Conservation (phyloP, 805 yeast genomes). For the Kregervanrija pseudodelftensis region DNA sequence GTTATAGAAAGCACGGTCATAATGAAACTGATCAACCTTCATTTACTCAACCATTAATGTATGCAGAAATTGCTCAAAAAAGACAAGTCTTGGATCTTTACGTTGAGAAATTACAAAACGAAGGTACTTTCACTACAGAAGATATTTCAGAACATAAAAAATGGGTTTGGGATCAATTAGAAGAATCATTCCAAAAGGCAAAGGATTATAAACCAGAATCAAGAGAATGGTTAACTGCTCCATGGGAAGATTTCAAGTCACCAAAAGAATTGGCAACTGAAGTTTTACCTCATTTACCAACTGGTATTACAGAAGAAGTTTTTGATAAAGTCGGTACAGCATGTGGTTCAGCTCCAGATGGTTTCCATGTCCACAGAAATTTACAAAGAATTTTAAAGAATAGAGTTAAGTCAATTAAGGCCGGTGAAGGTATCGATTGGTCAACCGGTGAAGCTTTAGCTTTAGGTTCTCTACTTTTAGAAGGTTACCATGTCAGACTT, state of each 20-base stretch:
- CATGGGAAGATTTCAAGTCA: slow-evolving; percentile 98
- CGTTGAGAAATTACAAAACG: slow-evolving; percentile 68
- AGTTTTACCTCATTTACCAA: slow-evolving; percentile 91
- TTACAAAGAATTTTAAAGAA: slow-evolving; percentile 86
- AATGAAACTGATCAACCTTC: slow-evolving; percentile 99
- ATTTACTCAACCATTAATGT: slow-evolving; percentile 98
- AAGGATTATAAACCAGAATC: slow-evolving; percentile 87
- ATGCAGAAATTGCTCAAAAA: slow-evolving; percentile 83
- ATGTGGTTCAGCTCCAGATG: slow-evolving; percentile 79
- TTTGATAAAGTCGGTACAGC: slow-evolving; percentile 73
- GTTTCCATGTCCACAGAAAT: slow-evolving; percentile 88
- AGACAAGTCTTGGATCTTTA: slow-evolving; percentile 83
- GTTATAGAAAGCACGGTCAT: slow-evolving; percentile 98
- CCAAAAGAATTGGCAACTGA: slow-evolving; percentile 96
- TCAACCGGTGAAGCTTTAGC: slow-evolving; percentile 99
- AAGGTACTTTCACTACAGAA: slow-evolving; percentile 82
- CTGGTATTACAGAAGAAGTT: slow-evolving; percentile 68
- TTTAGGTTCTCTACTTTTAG: slow-evolving; percentile 83
- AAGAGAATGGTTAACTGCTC: slow-evolving; percentile 96
- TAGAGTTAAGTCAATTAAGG: slow-evolving; percentile 74
- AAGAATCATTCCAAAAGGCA: slow-evolving; percentile 81
- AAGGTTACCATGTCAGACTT: slow-evolving; percentile 94
- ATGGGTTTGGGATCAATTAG: slow-evolving; percentile 95
- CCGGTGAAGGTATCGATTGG: slow-evolving; percentile 97
- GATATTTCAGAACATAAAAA: slow-evolving; percentile 94